Evolutionary conservation across 768 basidiomycete genomes (phyloP), one percentile per base, ranked within the genome.

Genomic region (Crassisporium funariophilum): DNA sequence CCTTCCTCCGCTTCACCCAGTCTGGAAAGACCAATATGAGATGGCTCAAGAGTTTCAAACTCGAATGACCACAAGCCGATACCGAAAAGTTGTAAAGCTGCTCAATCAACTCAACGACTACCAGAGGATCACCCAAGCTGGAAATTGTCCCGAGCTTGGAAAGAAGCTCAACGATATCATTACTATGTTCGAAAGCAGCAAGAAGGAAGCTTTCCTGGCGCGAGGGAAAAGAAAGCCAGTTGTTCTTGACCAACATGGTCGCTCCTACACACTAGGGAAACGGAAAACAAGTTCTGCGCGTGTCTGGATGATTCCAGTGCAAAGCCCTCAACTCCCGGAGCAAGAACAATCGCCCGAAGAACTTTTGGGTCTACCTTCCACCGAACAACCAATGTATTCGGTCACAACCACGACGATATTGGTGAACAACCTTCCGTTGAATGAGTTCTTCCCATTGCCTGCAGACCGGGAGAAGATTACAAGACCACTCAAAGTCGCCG

Each of bases 241-340:
- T 25, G 62, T 71, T 19, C 67, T 91, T 42, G 95, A 98, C 64
- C 70, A 77, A 35, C 77, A 78, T 46, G 91, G 92, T n/a, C 76
- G 95, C 47, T 84, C 86, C n/a, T 91, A 91, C 61, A 89, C 89
- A 0, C 61, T 88, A 39, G 95, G 95, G 29, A 80, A 83, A 67
- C 78, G 95, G 54, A 98, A 98, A 70, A 91, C 91, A 49, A 91
- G 89, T 56, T 73, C 86, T 1, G 93, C 95, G 25, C 80, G 91
- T 29, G 93, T 95, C 7, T 98, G 95, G 95, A 87, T 95, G 73
- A 88, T 97, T 50, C 81, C 85, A 24, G 78, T 79, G 19, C 69
- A 75, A 45, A 41, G 51, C 15, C 44, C 61, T 52, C 31, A 31
- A 23, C 12, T 23, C 47, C 8, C 52, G 11, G 35, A 38, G 15